phyloP scores from a whole-genome alignment of 352 stramenopile species.

The Phytopythium helicoides region DNA sequence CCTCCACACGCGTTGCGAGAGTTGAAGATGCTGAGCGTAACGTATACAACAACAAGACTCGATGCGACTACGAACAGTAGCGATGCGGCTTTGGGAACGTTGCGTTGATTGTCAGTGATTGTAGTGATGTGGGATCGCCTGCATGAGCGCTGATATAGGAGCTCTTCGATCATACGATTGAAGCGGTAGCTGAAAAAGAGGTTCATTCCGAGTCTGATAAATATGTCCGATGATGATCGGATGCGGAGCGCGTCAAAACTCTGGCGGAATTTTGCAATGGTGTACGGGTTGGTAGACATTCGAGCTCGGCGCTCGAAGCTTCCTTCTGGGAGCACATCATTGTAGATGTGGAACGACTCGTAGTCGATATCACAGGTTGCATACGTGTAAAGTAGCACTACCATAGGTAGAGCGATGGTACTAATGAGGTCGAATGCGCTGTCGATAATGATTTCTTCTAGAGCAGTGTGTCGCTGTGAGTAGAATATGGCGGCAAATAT shows the following conservation, averaged over 20 bases:
- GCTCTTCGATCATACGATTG: slow-evolving; percentile 28
- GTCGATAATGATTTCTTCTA: slow-evolving; percentile 30
- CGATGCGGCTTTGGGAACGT: slow-evolving; percentile 1
- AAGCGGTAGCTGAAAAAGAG: slow-evolving; percentile 30
- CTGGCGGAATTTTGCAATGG: slow-evolving; percentile 23
- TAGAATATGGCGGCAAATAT: slow-evolving; percentile 12
- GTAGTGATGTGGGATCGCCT: neutral
- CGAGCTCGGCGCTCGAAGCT: slow-evolving; percentile 29
- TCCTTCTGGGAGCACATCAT: slow-evolving; percentile 18
- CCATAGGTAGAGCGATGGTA: slow-evolving; percentile 24
- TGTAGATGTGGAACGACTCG: slow-evolving; percentile 17
- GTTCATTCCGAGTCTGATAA: slow-evolving; percentile 32
- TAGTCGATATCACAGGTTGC: slow-evolving; percentile 28
- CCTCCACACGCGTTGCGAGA: slow-evolving; percentile 10
- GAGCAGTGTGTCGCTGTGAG: slow-evolving; percentile 6
- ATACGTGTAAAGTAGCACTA: slow-evolving; percentile 18
- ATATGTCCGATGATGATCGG: slow-evolving; percentile 13
- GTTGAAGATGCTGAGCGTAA: slow-evolving; percentile 7
- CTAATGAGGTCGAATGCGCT: slow-evolving; percentile 31
- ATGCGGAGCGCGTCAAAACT: slow-evolving; percentile 34
- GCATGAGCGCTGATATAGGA: slow-evolving; percentile 10
- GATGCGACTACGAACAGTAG: slow-evolving; percentile 17
- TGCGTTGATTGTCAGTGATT: slow-evolving; percentile 1
- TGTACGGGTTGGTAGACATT: slow-evolving; percentile 22
- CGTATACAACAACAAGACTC: slow-evolving; percentile 3